Base-by-base conservation (phyloP, 306 rosid species). In the Begonia loranthoides region DNA sequence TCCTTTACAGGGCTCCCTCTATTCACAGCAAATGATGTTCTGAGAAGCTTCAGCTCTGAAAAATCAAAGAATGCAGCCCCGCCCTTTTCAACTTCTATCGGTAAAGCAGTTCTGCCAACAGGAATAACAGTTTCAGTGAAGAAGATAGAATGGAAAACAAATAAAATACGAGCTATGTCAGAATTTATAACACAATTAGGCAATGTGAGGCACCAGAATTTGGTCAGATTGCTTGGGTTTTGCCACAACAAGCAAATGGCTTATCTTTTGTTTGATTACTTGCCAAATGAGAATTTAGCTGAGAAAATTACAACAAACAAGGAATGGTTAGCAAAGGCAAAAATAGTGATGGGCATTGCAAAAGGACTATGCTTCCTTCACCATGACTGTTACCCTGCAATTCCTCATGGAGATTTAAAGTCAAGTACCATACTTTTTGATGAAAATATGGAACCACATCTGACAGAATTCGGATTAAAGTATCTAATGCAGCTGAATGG, bases 311-410 rank as follows among this genome's bases (percentile, higher is more conserved):
- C 75, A 40, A 56, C 55, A 55, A 72, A 68, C 49, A 78, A 79
- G 74, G 94, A 76, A 19, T 90, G 94, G 94, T 60, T 61, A 55
- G 63, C 67, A 41, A 90, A 90, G 59, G 73, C 72, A 83, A 78
- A 69, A 72, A 77, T 75, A 45, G 67, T 82, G 40, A 56, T 71
- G 41, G 85, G 92, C 48, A 73, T 85, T 64, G 92, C 92, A 49
- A 85, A 70, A 45, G 97, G 94, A 38, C 73, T 90, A 13, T 28
- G 73, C 67, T 90, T 90, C 71, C 95, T 90, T 78, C 97, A 90
- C 72, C 97, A 82, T 61, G 76, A 80, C 16, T 80, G 94, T 51
- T 76, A 34, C 70, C 94, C 97, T 9, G 70, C 92, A 62, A 78
- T 85, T 28, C 79, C 95, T 12, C 95, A 90, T 57, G 95, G 95